These are phyloP conservation scores for Neotropicomus parvogracilis DNA, from an alignment of 1,284 basidiomycete genomes.

Conservation along the genomic window DNA sequence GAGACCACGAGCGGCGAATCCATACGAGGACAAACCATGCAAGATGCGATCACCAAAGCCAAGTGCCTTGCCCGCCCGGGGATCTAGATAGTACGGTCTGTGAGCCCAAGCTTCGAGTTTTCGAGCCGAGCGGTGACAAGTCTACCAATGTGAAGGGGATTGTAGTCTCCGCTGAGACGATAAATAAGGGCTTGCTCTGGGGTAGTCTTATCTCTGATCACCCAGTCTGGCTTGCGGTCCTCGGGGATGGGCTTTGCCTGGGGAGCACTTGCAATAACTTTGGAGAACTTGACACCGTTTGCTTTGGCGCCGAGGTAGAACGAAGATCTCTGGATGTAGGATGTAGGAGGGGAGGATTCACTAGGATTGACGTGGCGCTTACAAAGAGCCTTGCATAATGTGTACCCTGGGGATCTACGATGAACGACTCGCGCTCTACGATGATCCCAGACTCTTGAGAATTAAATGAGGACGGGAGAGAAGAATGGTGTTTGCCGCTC, in stretches of 20 bases:
- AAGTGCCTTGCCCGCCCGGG: constrained; percentile 59
- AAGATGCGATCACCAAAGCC: constrained; percentile 81
- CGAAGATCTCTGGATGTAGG: constrained; percentile 51
- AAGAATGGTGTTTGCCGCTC: constrained; percentile 1
- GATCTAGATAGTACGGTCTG: constrained; percentile 45
- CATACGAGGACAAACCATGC: constrained; percentile 77
- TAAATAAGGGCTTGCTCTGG: constrained; percentile 76
- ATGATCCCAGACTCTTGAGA: constrained; percentile 71
- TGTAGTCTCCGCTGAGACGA: constrained; percentile 82
- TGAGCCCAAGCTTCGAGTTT: constrained; percentile 1
- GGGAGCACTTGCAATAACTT: constrained; percentile 64
- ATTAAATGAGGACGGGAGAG: not conserved
- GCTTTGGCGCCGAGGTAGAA: constrained; percentile 77
- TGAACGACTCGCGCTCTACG: constrained; percentile 57
- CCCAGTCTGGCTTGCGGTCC: constrained; percentile 64
- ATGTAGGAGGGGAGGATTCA: not conserved
- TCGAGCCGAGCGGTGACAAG: not conserved
- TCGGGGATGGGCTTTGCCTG: constrained; percentile 67
- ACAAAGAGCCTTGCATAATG: constrained; percentile 74
- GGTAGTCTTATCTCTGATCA: constrained; percentile 65
- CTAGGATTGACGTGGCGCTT: not conserved
- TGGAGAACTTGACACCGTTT: constrained; percentile 64
- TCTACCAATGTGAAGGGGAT: constrained; percentile 78
- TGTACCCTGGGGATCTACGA: constrained; percentile 60
- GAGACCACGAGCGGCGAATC: constrained; percentile 72